Evolutionary conservation across 2,329 filamentous ascomycete genomes (phyloP), one percentile per base, ranked within the genome.

Genomic region (Aureobasidium sp.): DNA sequence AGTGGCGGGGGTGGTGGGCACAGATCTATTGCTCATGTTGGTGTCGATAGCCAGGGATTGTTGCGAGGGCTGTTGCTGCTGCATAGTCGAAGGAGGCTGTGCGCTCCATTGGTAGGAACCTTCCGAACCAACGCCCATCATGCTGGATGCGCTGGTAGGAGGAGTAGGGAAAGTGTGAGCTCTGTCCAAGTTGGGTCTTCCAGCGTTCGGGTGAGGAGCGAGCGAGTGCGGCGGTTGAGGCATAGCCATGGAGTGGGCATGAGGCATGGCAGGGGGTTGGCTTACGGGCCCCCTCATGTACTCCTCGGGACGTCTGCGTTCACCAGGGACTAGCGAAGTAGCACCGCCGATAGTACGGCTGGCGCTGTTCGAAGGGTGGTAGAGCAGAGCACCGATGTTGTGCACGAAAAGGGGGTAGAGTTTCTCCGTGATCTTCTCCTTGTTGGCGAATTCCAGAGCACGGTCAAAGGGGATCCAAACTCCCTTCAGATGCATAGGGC

Each of bases 401-500:
- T 97, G 92, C 40, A 97, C 94, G 73, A 99, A 99, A 51, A 99
- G 80, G 57, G 94, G 94, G 74, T 97, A 99, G 59, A 97, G 78
- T 50, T 92, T 79, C 75, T 97, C 93, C 0, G 94, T 97, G 65
- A 97, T 99, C 78, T 97, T 97, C 75, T 99, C 94, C 81, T 96
- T 97, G 79, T 99, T 99, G 65, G 94, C 94, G 72, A 99, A 97
- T 69, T 97, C 94, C 58, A 99, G 78, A n/a, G 94, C 94, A 66
- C 94, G 87, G 68, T 97, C 94, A 69, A 95, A 97, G 1, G 94
- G 94, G 69, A 99, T 99, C 91, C 92, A 96, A 66, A 96, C 92
- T 70, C 94, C 94, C 78, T 99, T 99, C 46, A 99, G 78, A 72
- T 97, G 94, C 94, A 99, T 99, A 4, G 94, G 94, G 0, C 94